Evolutionary conservation across 1,284 basidiomycete genomes (phyloP).

Genomic region (Cryptococcus sp.): DNA sequence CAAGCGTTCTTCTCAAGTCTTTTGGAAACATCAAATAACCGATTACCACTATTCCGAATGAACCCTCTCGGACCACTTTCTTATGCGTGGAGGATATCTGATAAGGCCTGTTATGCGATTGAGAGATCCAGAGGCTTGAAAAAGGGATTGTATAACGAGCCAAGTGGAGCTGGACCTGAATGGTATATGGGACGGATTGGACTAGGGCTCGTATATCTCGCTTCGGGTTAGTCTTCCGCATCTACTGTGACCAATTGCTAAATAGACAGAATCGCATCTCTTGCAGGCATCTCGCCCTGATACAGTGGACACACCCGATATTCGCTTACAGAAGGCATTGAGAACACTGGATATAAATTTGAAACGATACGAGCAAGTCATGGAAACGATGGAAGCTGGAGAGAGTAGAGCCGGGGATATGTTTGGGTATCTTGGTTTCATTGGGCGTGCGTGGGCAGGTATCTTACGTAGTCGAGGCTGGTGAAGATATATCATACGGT

Average conservation of each 20-base stretch:
- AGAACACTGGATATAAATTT: slow-evolving; percentile 24
- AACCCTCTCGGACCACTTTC: slow-evolving; percentile 31
- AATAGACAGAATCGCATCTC: slow-evolving; percentile 30
- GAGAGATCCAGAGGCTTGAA: slow-evolving; percentile 12
- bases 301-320: slow-evolving; percentile 12
- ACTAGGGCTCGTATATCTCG: slow-evolving; percentile 32
- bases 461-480: slow-evolving; percentile 34
- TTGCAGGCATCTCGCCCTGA: slow-evolving; percentile 28
- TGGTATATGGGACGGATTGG: slow-evolving; percentile 37
- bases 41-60: slow-evolving; percentile 24
- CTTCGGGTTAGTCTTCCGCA: slow-evolving; percentile 22
- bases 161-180: slow-evolving; percentile 37
- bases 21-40: slow-evolving; percentile 1
- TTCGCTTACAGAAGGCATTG: slow-evolving; percentile 26
- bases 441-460: slow-evolving; percentile 25
- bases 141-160: slow-evolving; percentile 35
- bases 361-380: slow-evolving; percentile 15
- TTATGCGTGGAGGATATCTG: slow-evolving; percentile 41
- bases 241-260: no score
- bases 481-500: slow-evolving; percentile 1
- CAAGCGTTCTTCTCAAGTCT: neutral
- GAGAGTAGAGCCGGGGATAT: slow-evolving; percentile 26
- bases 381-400: slow-evolving; percentile 6
- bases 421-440: slow-evolving; percentile 29
- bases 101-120: slow-evolving; percentile 23